phyloP scores from a whole-genome alignment of 176 grass and related monocot genomes.

The Saccharum officinarum region DNA sequence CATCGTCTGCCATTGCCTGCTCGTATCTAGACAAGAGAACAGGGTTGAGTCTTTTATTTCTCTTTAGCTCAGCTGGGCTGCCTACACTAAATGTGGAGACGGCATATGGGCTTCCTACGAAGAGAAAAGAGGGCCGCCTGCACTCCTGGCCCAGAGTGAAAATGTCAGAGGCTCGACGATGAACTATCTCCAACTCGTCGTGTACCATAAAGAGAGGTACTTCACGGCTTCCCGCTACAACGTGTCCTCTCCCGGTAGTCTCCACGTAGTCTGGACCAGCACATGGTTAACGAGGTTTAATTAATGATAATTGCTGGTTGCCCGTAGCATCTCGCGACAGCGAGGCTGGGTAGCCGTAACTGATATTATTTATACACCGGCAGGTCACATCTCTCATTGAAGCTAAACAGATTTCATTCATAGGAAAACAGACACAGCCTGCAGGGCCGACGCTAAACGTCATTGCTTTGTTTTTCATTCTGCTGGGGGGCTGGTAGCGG shows the following conservation, averaged over 20 bases:
- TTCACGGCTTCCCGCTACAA: background rate
- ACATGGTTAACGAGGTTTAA: background rate
- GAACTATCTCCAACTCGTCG: no score
- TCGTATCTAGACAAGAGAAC: no score
- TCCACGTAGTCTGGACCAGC: background rate
- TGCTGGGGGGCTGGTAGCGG: background rate
- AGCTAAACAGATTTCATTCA: background rate
- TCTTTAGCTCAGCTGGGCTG: background rate
- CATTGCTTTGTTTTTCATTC: background rate
- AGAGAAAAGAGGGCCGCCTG: background rate
- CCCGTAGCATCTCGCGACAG: no score
- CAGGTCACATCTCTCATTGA: background rate
- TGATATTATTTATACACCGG: background rate
- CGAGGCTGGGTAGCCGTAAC: no score
- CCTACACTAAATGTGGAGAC: background rate
- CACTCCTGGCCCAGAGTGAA: no score
- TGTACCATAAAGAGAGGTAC: no score
- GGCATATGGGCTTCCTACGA: background rate
- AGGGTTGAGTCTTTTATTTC: no score
- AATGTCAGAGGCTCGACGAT: no score
- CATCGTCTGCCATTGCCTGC: no score
- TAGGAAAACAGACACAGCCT: background rate
- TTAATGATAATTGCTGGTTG: background rate
- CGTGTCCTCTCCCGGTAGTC: conserved; percentile 1
- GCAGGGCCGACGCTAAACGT: background rate